Evolutionary conservation across 169 alveolate genomes (phyloP), one percentile per base, ranked within the genome.

Genomic region (Cryptosporidium xiaoi): DNA sequence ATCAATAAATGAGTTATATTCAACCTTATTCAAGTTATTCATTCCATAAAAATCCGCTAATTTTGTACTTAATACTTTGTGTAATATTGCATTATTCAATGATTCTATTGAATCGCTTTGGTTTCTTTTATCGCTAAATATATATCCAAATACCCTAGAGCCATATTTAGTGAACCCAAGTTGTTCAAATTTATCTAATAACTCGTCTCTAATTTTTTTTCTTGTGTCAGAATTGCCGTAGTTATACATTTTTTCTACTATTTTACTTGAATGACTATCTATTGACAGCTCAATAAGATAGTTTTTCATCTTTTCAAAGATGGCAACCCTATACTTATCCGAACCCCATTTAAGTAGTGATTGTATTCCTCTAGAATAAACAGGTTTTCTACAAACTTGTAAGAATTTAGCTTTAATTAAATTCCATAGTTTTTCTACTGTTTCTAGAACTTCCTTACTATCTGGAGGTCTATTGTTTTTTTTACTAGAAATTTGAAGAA

Each of bases 331-430:
- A 46, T 77, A 77, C 8, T 16, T 48, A 20, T 77, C 27, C 24
- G 69, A 56, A 24, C 87, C 87, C 87, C 87, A 77, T 62, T 77
- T 77, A 1, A 77, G 64, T 10, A 77, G 58, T 36, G 87, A 77
- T 13, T 77, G 87, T 16, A 77, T 77, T 24, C 87, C 87, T 36
- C 87, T 55, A 8, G 87, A 77, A 62, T 77, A 77, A 20, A 36
- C 87, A 27, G 87, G 87, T 48, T 77, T 77, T 13, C 87, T 56
- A 60, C 87, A 77, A 16, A 77, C 64, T 48, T 77, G 87, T 34
- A 77, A 31, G 50, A 77, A 77, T 62, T 62, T 77, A 36, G 64
- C 71, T 27, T 77, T 77, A 60, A 77, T 77, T 15, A 77, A 40
- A 51, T n/a, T 27, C 87, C 87, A 77, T 40, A 77, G 27, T 36